phyloP scores from a whole-genome alignment of 1,284 basidiomycete genomes.

The Entoloma clypeatum region DNA sequence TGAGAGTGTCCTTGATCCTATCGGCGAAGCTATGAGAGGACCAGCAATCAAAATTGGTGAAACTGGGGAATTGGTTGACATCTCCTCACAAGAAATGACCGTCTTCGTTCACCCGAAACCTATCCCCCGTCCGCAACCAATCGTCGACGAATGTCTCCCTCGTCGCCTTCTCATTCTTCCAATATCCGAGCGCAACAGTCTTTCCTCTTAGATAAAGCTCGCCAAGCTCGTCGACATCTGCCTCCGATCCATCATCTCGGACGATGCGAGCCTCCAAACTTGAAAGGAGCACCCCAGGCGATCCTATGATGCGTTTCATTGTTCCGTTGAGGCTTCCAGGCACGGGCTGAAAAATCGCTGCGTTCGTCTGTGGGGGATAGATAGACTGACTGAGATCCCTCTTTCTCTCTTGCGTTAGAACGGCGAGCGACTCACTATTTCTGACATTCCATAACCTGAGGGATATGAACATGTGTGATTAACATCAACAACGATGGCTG shows the following conservation, averaged over 20 bases:
- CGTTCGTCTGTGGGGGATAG: conserved; percentile 47
- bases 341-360: conserved; percentile 42
- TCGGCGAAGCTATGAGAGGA: conserved; percentile 48
- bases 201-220: conserved; percentile 57
- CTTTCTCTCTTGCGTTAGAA: neutral
- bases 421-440: conserved; percentile 48
- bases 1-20: conserved; percentile 65
- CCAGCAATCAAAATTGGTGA: neutral
- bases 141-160: conserved; percentile 61
- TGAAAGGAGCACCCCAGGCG: conserved; percentile 56
- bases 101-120: conserved; percentile 54
- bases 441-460: conserved; percentile 75
- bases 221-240: conserved; percentile 53
- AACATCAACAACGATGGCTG: conserved; percentile 2
- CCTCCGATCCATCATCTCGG: conserved; percentile 57
- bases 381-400: conserved; percentile 3
- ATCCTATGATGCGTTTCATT: conserved; percentile 38
- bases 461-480: neutral
- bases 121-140: conserved; percentile 73
- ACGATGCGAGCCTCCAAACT: conserved; percentile 61
- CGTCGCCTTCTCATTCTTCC: conserved; percentile 63
- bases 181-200: conserved; percentile 64
- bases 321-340: conserved; percentile 46
- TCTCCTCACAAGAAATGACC: conserved; percentile 61
- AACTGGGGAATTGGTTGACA: conserved; percentile 1